Conservation (phyloP, 441 rosid genomes). For the Biscutella auriculata region DNA sequence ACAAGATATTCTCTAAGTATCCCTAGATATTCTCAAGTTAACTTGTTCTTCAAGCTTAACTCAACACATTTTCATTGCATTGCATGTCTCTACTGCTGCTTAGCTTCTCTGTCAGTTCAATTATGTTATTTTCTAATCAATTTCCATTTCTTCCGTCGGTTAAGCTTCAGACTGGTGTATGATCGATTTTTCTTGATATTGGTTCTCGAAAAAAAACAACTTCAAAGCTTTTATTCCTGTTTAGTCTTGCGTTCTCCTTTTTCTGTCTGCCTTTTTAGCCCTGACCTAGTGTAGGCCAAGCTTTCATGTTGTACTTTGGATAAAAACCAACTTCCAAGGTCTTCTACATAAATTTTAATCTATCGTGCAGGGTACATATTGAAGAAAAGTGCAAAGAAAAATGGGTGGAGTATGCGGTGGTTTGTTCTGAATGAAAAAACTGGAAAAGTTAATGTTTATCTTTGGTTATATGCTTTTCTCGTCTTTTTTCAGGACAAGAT, state of each 20-base stretch:
- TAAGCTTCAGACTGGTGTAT: neutral
- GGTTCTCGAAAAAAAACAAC: neutral
- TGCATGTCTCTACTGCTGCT: slow-evolving; percentile 1
- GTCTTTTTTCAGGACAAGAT: slow-evolving; percentile 38
- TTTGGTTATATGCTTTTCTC: neutral
- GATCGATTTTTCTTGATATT: slow-evolving; percentile 4
- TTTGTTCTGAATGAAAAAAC: no score
- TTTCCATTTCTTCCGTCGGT: neutral
- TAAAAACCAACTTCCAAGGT: neutral
- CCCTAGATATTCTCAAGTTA: no score
- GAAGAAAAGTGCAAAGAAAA: no score
- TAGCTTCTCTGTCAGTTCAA: neutral
- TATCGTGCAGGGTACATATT: neutral
- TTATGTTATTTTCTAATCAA: neutral
- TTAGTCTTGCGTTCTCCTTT: neutral
- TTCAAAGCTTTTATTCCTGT: neutral
- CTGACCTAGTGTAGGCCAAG: neutral
- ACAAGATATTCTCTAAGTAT: no score
- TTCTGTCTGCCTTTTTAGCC: neutral
- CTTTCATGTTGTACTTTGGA: neutral
- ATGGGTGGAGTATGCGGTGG: no score
- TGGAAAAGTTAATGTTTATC: neutral
- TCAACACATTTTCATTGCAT: neutral
- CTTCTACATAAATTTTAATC: neutral
- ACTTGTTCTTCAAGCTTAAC: no score